These are phyloP conservation scores for Fusarium denticulatum DNA, from an alignment of 2,329 filamentous ascomycete species.

Conservation along the genomic window DNA sequence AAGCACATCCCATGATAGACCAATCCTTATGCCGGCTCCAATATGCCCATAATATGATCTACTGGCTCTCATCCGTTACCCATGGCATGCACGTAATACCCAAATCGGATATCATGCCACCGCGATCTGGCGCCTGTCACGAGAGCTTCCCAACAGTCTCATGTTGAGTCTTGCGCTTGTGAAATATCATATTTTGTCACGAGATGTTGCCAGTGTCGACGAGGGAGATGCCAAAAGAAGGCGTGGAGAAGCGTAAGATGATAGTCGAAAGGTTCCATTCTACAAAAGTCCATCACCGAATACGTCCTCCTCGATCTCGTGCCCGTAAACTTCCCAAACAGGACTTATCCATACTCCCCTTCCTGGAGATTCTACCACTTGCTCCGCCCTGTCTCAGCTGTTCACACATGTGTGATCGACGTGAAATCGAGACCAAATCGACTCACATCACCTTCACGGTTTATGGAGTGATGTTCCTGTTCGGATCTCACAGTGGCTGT, in stretches of 20 bases:
- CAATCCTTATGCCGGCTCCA: neutral
- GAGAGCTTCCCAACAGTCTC: neutral
- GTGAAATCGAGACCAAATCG: neutral
- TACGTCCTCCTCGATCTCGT: neutral
- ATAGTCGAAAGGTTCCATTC: neutral
- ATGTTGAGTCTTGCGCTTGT: neutral
- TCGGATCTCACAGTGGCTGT: conserved; percentile 23
- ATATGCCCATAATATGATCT: neutral
- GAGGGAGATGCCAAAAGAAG: neutral
- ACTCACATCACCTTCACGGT: conserved; percentile 15
- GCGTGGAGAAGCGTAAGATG: neutral
- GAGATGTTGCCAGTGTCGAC: neutral
- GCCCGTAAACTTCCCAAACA: neutral
- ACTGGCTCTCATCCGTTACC: neutral
- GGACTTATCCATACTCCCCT: neutral
- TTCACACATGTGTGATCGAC: neutral
- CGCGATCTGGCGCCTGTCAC: neutral
- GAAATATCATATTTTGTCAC: neutral
- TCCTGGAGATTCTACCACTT: neutral
- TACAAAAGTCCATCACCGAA: neutral
- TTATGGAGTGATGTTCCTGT: conserved; percentile 37
- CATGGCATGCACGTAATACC: neutral
- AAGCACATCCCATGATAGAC: neutral
- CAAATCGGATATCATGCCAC: conserved; percentile 2
- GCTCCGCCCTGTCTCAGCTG: neutral